Evolutionary conservation across 345 rosid genomes (phyloP), one percentile per base, ranked within the genome.

Genomic region (Arabidopsis arenosa): DNA sequence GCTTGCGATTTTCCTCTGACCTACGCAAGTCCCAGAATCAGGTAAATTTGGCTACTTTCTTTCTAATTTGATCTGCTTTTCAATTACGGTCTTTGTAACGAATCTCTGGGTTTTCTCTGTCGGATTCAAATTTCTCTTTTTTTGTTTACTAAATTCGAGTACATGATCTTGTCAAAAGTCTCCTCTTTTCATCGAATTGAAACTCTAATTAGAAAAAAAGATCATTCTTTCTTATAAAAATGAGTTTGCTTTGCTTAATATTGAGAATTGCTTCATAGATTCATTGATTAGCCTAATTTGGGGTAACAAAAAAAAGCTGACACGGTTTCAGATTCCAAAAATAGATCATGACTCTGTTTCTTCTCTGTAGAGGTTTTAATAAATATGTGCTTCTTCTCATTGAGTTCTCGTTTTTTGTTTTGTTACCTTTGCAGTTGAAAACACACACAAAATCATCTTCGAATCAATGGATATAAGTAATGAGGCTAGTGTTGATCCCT

Each of bases 401-500:
- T 13, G 49, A 39, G 47, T 55, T 21, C 17, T 56, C n/a, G 15
- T 15, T 58, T 52, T 21, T 41, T 23, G 23, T 23, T 39, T 66
- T 36, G 3, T 54, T 14, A 12, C 30, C 26, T 69, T 66, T 67
- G 77, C 70, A 78, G 81, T 41, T 62, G 5, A n/a, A 18, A 26
- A 33, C 53, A 40, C 37, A 40, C 37, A 32, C 5, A 6, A 63
- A 37, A 28, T 32, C 52, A 30, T 66, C 73, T 36, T 17, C 41
- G 5, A 9, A 51, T 21, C 56, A 36, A 95, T 92, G 98, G 99
- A 93, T 82, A 89, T 95, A 78, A 93, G 88, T 70, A 95, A 88
- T 58, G 99, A 95, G 72, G 99, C 98, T 6, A 85, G 63, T 40
- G 84, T 95, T 71, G 98, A 84, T 77, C 87, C 84, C 3, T 92